Base-by-base conservation (phyloP, 2,329 filamentous ascomycete species). In the Fusarium brevicatenulatum region DNA sequence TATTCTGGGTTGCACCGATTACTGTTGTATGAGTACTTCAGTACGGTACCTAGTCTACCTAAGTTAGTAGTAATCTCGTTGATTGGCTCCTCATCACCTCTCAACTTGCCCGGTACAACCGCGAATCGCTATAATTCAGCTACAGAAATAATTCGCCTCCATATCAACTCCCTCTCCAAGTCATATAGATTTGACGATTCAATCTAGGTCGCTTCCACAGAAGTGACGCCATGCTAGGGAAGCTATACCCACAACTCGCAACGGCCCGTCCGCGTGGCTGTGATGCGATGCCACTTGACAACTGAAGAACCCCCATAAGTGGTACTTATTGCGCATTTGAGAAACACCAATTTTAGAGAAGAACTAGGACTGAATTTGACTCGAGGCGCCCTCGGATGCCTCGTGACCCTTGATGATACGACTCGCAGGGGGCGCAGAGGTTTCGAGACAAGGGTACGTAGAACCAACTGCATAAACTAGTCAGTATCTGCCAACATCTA, bases 391-490 rank as follows among this genome's bases (percentile, higher is more conserved):
- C 46, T 53, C 25, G 9, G 32, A 65, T 46, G 47, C 28, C 69
- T 69, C 39, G 46, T 66, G 68, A 53, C 58, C 43, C 54, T 34
- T 32, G 15, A 28, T 56, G 37, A 56, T 53, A 60, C 63, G 56
- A 42, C 49, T n/a, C 50, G 44, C 37, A 58, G 56, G 63, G 68
- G 68, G 63, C 69, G 68, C 69, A 71, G 68, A 54, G 30, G 68
- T 68, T 71, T 64, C 28, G 21, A 64, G 63, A 68, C 69, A 28
- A 42, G 69, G 69, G 58, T 56, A 39, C 49, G 58, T 56, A 36
- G 52, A 53, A 32, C 68, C 63, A 71, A 71, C 68, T 62, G 34
- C 61, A 66, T 61, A 43, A 21, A 25, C 55, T 32, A 49, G 18
- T 47, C 12, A 21, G 18, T 36, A n/a, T 54, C 50, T 28, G 16